Evolutionary conservation across 176 grass and related monocot species (phyloP).

Genomic region (Zea luxurians): DNA sequence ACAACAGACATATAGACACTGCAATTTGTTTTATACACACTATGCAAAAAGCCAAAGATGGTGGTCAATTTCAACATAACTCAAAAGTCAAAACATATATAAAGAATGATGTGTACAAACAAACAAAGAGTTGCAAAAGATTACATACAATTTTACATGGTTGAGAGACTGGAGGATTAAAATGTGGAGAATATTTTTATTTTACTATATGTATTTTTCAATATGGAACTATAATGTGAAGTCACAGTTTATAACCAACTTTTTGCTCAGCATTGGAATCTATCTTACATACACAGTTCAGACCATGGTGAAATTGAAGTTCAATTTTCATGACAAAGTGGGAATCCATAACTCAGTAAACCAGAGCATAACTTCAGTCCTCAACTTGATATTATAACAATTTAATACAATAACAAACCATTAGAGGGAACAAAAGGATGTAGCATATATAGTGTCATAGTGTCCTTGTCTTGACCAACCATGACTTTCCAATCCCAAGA

Average conservation of each 20-base stretch:
- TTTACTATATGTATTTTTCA: slow-evolving; percentile 7
- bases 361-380: not conserved
- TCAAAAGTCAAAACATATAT: not conserved
- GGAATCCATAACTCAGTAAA: not conserved
- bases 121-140: not conserved
- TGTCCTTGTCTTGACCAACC: slow-evolving; percentile 24
- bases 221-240: not conserved
- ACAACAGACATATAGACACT: not conserved
- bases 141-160: not conserved
- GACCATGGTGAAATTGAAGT: not conserved
- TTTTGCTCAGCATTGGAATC: not conserved
- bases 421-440: not conserved
- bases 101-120: too few species aligned
- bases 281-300: not conserved
- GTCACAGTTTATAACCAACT: not conserved
- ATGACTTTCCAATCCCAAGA: slow-evolving; percentile 20
- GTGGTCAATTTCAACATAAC: not conserved
- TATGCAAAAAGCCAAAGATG: not conserved
- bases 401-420: not conserved
- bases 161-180: not conserved
- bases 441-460: not conserved
- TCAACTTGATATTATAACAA: not conserved
- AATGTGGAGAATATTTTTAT: not conserved
- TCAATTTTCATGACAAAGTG: slow-evolving; percentile 4
- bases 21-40: not conserved